Conservation (phyloP, 305 asterid species). For the Fraxinus dipetala region DNA sequence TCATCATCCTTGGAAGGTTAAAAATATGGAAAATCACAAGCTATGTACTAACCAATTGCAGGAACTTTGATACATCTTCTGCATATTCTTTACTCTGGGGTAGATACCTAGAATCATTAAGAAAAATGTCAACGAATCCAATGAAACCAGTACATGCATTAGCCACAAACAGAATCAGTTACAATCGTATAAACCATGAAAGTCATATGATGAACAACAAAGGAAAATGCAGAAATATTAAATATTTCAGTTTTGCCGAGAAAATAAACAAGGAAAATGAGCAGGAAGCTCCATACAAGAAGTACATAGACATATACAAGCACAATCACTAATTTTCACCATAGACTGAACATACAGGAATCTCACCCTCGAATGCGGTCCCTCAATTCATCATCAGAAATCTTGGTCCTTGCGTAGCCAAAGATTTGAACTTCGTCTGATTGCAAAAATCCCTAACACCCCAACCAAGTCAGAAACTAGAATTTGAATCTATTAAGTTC, state of each 20-base stretch:
- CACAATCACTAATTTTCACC: neutral
- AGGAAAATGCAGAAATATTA: neutral
- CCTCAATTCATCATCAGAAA: slow-evolving; percentile 67
- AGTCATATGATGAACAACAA: neutral
- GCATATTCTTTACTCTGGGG: slow-evolving; percentile 44
- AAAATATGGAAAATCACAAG: neutral
- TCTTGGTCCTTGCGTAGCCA: slow-evolving; percentile 86
- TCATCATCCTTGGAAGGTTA: slow-evolving; percentile 11
- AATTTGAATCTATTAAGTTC: neutral
- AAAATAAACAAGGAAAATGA: neutral
- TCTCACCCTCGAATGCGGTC: slow-evolving; percentile 74
- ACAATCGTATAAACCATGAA: neutral
- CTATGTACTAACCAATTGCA: slow-evolving; percentile 67
- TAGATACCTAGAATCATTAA: slow-evolving; percentile 52
- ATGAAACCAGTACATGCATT: neutral
- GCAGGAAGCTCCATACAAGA: neutral
- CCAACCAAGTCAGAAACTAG: slow-evolving; percentile 23
- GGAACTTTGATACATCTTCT: slow-evolving; percentile 53
- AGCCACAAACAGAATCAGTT: neutral
- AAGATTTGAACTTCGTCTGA: slow-evolving; percentile 79
- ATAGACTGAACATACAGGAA: slow-evolving; percentile 6
- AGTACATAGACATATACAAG: neutral
- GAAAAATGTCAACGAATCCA: neutral
- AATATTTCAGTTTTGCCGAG: neutral
- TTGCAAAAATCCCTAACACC: slow-evolving; percentile 63